Base-by-base conservation (phyloP, 208 protist genomes). In the Hexamita inflata region DNA sequence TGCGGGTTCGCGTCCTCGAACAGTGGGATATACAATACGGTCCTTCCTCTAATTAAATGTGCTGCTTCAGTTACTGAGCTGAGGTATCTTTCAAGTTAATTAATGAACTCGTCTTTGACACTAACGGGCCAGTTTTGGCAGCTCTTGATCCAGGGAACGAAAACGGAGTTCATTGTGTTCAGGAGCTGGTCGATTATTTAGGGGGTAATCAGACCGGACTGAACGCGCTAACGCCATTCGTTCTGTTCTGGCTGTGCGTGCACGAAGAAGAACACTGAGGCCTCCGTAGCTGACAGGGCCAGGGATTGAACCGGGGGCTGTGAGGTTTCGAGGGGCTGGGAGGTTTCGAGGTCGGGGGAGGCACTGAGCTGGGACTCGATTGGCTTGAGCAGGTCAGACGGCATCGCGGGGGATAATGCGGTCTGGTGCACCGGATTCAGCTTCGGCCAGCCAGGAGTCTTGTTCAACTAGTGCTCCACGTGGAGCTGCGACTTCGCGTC, bases 51-150 rank as follows among this genome's bases (percentile, higher is more conserved):
- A 4, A 38, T 4, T 32, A 70, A 38, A 45, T 45, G 42, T 24
- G 64, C 38, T 11, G 64, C 38, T 45, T 70, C 64, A 49, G 64
- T 70, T 19, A 70, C 24, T n/a, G 30, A 42, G 35, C 19, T 19
- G 4, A 70, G 15, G n/a, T 70, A 70, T 19, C 64, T 7, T 34
- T 70, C 64, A 24, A 70, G 9, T 45, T 70, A 34, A 45, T 38
- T 70, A 49, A 70, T 9, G 42, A 70, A 70, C 11, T 70, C 64
- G 32, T 70, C 64, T 40, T 38, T 40, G 28, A 70, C 64, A n/a
- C 11, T 57, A 7, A 19, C 11, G 2, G 64, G 64, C 64, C 64
- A 70, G n/a, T n/a, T n/a, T 11, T 40, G 7, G 2, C 7, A 49
- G 15, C 4, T 9, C 9, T 38, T 29, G 38, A 70, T 70, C 64